Evolutionary conservation across 73 alveolate species (phyloP).

Genomic region (Durusdinium trenchii): DNA sequence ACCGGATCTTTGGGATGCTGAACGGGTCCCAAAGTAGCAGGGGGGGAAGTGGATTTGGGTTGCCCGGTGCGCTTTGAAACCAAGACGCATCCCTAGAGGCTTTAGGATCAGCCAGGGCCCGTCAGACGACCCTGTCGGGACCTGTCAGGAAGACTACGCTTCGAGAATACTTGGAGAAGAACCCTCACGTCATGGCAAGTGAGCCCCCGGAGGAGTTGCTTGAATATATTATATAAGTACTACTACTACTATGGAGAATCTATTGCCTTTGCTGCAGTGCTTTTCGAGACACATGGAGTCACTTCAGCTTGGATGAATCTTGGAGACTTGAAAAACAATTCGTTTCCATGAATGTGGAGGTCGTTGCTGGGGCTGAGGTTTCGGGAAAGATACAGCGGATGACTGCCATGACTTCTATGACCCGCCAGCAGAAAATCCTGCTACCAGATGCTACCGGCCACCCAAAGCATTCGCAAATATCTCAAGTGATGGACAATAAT

Average conservation of each 20-base stretch:
- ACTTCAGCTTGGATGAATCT: background rate
- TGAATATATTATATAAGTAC: background rate
- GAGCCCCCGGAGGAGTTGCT: constrained; percentile 87
- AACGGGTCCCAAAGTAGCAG: no score
- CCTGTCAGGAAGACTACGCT: constrained; percentile 59
- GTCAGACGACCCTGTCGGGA: no score
- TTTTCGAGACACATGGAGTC: background rate
- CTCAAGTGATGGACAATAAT: background rate
- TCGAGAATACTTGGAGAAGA: constrained; percentile 64
- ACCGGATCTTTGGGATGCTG: background rate
- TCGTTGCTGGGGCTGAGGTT: constrained; percentile 3
- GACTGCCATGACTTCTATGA: background rate
- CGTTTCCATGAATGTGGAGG: no score
- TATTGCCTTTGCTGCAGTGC: background rate
- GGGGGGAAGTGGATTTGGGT: no score
- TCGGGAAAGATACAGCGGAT: constrained; percentile 84
- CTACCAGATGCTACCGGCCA: background rate
- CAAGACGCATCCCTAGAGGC: no score
- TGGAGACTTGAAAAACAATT: no score
- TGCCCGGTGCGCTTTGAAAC: no score
- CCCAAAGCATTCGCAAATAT: background rate
- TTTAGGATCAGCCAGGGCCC: no score
- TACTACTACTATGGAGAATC: background rate
- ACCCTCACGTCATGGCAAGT: constrained; percentile 76
- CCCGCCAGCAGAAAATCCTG: background rate